Percentiles rank a stretch among this genome's conserved stretches.
Conservation (phyloP, 352 stramenopile species). For the Globisporangium takayamanum region DNA sequence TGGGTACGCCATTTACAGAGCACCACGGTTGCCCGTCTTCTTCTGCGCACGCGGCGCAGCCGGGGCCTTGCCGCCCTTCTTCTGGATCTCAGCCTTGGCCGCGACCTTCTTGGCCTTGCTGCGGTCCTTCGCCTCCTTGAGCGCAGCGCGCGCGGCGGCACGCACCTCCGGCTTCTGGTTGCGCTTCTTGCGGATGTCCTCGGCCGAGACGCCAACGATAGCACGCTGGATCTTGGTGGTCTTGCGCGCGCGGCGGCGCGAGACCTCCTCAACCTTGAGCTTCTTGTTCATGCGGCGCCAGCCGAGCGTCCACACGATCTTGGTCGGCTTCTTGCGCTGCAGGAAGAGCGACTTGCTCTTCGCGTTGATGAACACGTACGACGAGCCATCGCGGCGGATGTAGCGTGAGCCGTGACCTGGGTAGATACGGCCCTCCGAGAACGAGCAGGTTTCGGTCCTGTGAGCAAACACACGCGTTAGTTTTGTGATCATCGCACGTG, state of each 20-base stretch:
- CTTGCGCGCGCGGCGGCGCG: conserved; percentile 86
- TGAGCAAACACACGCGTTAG: background rate
- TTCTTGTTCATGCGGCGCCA: conserved; percentile 99
- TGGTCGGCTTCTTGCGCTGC: conserved; percentile 99
- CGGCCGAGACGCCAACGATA: conserved; percentile 94
- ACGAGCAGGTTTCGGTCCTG: conserved; percentile 88
- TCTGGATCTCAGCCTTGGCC: conserved; percentile 48
- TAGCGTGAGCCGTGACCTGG: conserved; percentile 98
- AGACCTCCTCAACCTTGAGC: conserved; percentile 90
- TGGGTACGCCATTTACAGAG: conserved; percentile 54
- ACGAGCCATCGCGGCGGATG: conserved; percentile 96
- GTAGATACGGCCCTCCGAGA: conserved; percentile 93
- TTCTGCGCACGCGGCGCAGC: conserved; percentile 73
- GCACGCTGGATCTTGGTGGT: conserved; percentile 96
- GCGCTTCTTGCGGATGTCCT: conserved; percentile 98
- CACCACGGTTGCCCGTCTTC: conserved; percentile 88
- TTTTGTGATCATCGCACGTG: background rate
- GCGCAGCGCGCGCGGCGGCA: conserved; percentile 85
- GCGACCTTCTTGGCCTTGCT: conserved; percentile 83
- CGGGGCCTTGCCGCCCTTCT: conserved; percentile 50
- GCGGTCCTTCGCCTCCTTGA: conserved; percentile 85
- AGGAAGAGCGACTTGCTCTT: conserved; percentile 98
- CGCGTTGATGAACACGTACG: conserved; percentile 92
- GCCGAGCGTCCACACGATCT: conserved; percentile 97
- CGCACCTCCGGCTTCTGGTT: conserved; percentile 94